These are phyloP conservation scores for Aspergillus costaricaensis DNA, from an alignment of 2,329 filamentous ascomycete species.

Conservation along the genomic window DNA sequence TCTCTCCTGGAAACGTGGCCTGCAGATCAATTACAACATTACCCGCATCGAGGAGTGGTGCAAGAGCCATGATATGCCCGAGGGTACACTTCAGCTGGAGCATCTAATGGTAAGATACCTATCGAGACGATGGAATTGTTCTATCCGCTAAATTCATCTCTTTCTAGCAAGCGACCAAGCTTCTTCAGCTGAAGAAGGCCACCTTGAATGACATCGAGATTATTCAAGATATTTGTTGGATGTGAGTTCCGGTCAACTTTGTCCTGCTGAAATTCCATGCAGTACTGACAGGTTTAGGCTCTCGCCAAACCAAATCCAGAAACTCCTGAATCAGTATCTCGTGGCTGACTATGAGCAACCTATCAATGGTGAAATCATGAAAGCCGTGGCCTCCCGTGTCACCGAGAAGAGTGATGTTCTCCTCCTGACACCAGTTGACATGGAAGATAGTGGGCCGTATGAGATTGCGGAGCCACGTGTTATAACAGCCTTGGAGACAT, in stretches of 20 bases:
- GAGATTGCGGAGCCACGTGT: conserved; percentile 96
- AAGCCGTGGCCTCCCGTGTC: conserved; percentile 92
- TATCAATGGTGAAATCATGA: conserved; percentile 99
- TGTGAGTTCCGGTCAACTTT: conserved; percentile 63
- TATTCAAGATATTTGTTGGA: conserved; percentile 99
- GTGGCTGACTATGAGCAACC: conserved; percentile 99
- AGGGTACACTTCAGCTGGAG: conserved; percentile 94
- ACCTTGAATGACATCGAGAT: conserved; percentile 99
- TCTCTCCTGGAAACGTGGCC: conserved; percentile 96
- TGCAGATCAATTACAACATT: conserved; percentile 99
- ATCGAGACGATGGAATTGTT: not conserved
- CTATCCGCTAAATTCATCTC: conserved; percentile 5
- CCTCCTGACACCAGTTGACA: conserved; percentile 89
- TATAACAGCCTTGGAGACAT: conserved; percentile 95
- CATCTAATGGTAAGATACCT: conserved; percentile 78
- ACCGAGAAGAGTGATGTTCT: conserved; percentile 98
- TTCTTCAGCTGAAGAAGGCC: conserved; percentile 97
- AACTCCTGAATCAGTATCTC: conserved; percentile 96
- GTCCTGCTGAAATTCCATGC: not conserved
- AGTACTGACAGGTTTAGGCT: conserved; percentile 59
- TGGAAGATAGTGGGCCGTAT: conserved; percentile 98
- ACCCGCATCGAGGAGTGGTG: conserved; percentile 99
- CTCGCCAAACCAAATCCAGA: conserved; percentile 98
- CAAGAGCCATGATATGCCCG: conserved; percentile 99
- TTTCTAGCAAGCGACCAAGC: conserved; percentile 87